Evolutionary conservation across 345 rosid species (phyloP), one percentile per base, ranked within the genome.

Genomic region (Populus ilicifolia): DNA sequence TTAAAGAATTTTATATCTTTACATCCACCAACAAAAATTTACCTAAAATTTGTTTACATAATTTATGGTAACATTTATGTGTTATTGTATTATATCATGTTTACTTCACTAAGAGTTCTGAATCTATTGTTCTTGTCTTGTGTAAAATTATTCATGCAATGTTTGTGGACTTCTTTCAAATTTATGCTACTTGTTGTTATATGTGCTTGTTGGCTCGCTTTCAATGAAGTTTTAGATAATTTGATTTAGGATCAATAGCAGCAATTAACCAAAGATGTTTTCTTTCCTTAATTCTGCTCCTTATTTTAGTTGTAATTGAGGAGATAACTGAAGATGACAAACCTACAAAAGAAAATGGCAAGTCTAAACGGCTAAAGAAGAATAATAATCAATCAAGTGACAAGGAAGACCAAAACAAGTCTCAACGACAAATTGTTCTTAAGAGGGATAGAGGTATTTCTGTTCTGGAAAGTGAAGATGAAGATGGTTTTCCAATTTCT

Each of bases 401-500:
- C 59, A 80, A 69, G 4, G 89, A 83, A 77, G 86, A 67, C 6
- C 83, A 80, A 52, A 66, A 72, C 38, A 75, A 77, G 75, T 70
- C 81, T 12, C 75, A 76, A 54, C 50, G 2, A 46, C 89, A 89
- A 70, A 85, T 91, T 82, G 81, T 85, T 83, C 79, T 71, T 44
- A 86, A 81, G 80, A 86, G 70, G 41, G 77, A 35, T 33, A 36
- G 80, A 56, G 52, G 62, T 75, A 82, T 63, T 16, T 73, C 87
- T 12, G 85, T 84, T 78, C 48, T 91, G 80, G 98, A 89, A 85
- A 91, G 93, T 71, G 98, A 96, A 82, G 97, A 93, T 79, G 98
- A 94, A 90, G 98, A 96, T 67, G 98, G 99, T 52, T 86, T 96
- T 71, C 98, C 94, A n/a, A 84, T 89, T 81, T 78, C 87, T 79